phyloP scores from a whole-genome alignment of 129 eudicot species.

The Sambucus nigra region DNA sequence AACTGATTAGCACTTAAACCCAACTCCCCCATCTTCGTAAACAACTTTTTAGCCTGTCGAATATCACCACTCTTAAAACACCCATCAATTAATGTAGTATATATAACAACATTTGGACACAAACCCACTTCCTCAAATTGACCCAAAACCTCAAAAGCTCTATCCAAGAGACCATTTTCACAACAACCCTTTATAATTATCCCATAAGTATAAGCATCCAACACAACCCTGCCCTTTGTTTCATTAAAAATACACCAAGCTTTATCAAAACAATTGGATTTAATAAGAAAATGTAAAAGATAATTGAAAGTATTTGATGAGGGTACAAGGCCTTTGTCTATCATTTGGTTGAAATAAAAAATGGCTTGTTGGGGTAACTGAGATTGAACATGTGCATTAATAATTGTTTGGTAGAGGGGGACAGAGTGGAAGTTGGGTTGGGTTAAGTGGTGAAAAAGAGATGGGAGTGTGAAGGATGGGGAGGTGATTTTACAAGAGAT shows the following conservation, averaged over 20 bases:
- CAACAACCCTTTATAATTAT: conserved; percentile 48
- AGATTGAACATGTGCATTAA: conserved; percentile 26
- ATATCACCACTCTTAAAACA: conserved; percentile 37
- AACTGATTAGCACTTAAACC: conserved; percentile 41
- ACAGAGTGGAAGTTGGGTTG: conserved; percentile 10
- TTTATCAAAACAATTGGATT: conserved; percentile 14
- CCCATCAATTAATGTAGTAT: conserved; percentile 47
- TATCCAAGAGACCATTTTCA: conserved; percentile 21
- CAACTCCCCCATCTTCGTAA: conserved; percentile 28
- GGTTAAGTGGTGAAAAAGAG: conserved; percentile 21
- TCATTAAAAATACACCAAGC: conserved; percentile 33
- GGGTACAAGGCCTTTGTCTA: conserved; percentile 25
- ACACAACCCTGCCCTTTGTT: conserved; percentile 15
- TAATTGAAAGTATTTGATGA: conserved; percentile 23
- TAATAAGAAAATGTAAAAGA: conserved; percentile 20
- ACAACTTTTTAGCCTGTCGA: conserved; percentile 31
- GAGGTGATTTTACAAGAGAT: conserved; percentile 24
- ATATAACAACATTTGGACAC: conserved; percentile 39
- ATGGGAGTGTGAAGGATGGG: conserved; percentile 21
- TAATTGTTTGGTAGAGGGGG: conserved; percentile 23
- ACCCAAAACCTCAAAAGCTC: conserved; percentile 34
- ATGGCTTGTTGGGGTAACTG: conserved; percentile 24
- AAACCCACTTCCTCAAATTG: conserved; percentile 24
- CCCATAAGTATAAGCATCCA: conserved; percentile 46
- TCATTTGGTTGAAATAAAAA: conserved; percentile 27